Base-by-base conservation (phyloP, 495 filamentous ascomycete genomes). In the Lophiostoma macrostomum region DNA sequence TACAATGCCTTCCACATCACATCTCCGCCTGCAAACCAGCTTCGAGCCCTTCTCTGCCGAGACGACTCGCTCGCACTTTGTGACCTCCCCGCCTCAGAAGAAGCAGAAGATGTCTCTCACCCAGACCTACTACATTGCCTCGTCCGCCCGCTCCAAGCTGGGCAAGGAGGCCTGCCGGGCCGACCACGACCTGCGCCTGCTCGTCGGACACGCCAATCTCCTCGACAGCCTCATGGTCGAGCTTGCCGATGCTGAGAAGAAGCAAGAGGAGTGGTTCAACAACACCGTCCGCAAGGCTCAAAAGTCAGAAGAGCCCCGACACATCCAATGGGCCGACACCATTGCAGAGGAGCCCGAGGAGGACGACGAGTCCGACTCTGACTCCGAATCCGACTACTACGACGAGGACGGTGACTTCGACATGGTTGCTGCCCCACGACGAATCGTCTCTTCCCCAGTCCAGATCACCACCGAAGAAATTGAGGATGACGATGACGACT, bases 231-330 rank as follows among this genome's bases (percentile, higher is more conserved):
- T 98, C 60, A 97, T 96, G 93, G 76, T 96, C 54, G 90, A 95
- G 67, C 87, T 98, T 14, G 83, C 87, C 69, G 87, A 94, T 32
- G 93, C 94, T 65, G 94, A 98, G 76, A 80, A 82, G 54, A 90
- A 97, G 69, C 93, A 97, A 71, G 93, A 97, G 72, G 85, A 79
- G 46, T 97, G 94, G 94, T 97, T 96, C 83, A 90, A 96, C 80
- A 83, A 91, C 72, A 89, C 87, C 53, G 88, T 96, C 71, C 81
- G 76, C 67, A 86, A 85, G 63, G 88, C 87, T 62, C 57, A 69
- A 51, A 77, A 78, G 66, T 54, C 68, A 1, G 76, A 76, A 35
- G 64, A 80, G 55, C 76, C 84, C 35, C 77, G 76, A 61, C 88
- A 88, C 76, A 82, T 95, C 66, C 85, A 91, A 81, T 95, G 88